Evolutionary conservation across 2,329 filamentous ascomycete species (phyloP), one percentile per base, ranked within the genome.

Genomic region (Trichoderma lentiforme): DNA sequence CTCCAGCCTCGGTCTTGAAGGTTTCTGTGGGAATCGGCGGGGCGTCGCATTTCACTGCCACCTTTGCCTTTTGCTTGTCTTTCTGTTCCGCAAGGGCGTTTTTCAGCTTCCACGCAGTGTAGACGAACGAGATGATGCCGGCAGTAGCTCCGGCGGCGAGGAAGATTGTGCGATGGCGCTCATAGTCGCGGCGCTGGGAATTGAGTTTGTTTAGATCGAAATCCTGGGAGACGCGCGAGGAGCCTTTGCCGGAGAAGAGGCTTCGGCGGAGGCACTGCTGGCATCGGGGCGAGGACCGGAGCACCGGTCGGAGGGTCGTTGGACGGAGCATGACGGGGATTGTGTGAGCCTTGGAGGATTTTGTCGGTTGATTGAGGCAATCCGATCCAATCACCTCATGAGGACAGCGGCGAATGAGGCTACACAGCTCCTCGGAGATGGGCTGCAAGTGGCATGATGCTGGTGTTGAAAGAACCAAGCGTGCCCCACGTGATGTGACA

Each of bases 41-140:
- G 2, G 80, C 74, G 73, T 83, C 82, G 72, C 80, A 82, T 57
- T 82, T 83, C 71, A 86, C 80, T 68, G 87, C 84, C 15, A 61
- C 6, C 39, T 70, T 70, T 28, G 83, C 75, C 74, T 70, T 70
- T 34, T 84, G 75, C 74, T 81, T 80, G 61, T 82, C 79, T 28
- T 72, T 69, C 64, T 81, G 75, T n/a, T 76, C 53, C 18, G 76
- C 76, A 47, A 84, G 76, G 21, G 82, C 82, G 72, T 82, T 73
- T 76, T 84, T 86, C 56, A 89, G 82, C 77, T 87, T 87, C 78
- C 81, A 87, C 11, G 82, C 84, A 4, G 86, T 86, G 78, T 87
- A 88, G 73, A 83, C 76, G 76, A 85, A 84, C 28, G 85, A 85
- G 36, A 87, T 77, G 71, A 86, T 76, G 34, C 88, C 86, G 6